Conservation (phyloP, 2,329 filamentous ascomycete species). For the Aspergillus intermedius region DNA sequence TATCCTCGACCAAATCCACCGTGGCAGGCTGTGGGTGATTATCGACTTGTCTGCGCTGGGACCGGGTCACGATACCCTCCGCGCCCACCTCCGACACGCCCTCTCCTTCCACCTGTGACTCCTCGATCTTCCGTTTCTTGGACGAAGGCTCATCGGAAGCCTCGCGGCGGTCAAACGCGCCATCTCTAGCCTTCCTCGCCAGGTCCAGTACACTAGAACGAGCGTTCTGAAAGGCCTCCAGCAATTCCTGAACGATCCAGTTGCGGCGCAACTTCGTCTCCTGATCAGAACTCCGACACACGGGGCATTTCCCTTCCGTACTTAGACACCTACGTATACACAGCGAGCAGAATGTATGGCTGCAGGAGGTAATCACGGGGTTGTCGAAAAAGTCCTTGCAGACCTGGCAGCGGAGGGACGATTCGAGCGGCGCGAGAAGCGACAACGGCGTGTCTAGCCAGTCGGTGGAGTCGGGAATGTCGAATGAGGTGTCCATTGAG, state of each 20-base stretch:
- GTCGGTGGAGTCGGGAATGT: slow-evolving; percentile 42
- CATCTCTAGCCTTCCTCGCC: slow-evolving; percentile 50
- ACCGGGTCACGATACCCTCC: slow-evolving; percentile 31
- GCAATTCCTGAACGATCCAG: slow-evolving; percentile 75
- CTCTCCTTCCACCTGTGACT: slow-evolving; percentile 31
- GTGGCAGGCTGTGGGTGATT: slow-evolving; percentile 7
- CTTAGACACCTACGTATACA: slow-evolving; percentile 85
- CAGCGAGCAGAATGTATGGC: slow-evolving; percentile 91
- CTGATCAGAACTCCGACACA: slow-evolving; percentile 72
- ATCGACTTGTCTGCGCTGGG: slow-evolving; percentile 19
- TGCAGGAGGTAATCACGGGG: slow-evolving; percentile 90
- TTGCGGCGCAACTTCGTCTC: slow-evolving; percentile 80
- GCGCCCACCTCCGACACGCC: slow-evolving; percentile 25
- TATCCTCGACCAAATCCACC: slow-evolving; percentile 34
- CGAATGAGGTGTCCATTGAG: slow-evolving; percentile 31
- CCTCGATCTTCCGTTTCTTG: slow-evolving; percentile 32
- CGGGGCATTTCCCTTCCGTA: slow-evolving; percentile 77
- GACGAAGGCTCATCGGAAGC: slow-evolving; percentile 34
- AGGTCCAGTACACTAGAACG: slow-evolving; percentile 58
- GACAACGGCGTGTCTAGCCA: slow-evolving; percentile 44
- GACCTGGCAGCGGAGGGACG: slow-evolving; percentile 84
- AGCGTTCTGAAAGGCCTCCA: slow-evolving; percentile 66
- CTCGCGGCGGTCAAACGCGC: slow-evolving; percentile 29
- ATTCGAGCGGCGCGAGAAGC: slow-evolving; percentile 56
- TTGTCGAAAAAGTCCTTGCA: slow-evolving; percentile 97